These are phyloP conservation scores for Trichophyton mentagrophytes DNA, from an alignment of 2,329 filamentous ascomycete species.

Conservation along the genomic window DNA sequence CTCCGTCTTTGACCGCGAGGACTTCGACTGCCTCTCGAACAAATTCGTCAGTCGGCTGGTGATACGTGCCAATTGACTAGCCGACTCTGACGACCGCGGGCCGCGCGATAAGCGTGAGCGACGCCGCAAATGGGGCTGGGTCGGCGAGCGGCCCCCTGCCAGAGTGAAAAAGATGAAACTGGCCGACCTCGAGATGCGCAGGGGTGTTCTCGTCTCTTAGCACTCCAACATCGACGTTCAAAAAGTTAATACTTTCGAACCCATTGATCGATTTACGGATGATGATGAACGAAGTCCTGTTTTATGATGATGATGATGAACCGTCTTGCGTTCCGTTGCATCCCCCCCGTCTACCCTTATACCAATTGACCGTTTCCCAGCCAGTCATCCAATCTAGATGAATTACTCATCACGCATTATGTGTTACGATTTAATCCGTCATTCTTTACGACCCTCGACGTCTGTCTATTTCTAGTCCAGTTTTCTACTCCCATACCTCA, in stretches of 20 bases:
- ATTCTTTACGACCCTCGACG: not conserved
- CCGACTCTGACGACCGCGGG: not conserved
- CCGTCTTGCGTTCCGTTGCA: not conserved
- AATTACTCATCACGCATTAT: not conserved
- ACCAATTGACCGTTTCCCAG: not conserved
- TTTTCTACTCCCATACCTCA: not conserved
- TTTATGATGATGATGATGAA: too few relatives aligned
- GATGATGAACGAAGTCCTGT: not conserved
- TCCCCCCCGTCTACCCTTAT: not conserved
- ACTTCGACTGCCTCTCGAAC: constrained; percentile 92
- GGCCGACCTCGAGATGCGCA: not conserved
- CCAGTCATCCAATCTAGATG: too few relatives aligned
- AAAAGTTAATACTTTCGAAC: too few relatives aligned
- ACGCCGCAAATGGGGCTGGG: not conserved
- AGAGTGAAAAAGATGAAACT: not conserved
- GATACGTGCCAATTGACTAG: constrained; percentile 67
- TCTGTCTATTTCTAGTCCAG: not conserved
- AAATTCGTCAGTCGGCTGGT: constrained; percentile 95
- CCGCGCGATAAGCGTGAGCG: not conserved
- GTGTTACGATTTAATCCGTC: constrained; percentile 5
- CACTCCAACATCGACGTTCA: too few relatives aligned
- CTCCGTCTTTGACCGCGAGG: constrained; percentile 67
- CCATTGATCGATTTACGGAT: not conserved
- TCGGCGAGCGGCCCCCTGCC: not conserved
- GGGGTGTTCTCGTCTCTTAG: not conserved